These are phyloP conservation scores for Colletotrichum brevisporum DNA, from an alignment of 2,329 filamentous ascomycete genomes.

Conservation along the genomic window DNA sequence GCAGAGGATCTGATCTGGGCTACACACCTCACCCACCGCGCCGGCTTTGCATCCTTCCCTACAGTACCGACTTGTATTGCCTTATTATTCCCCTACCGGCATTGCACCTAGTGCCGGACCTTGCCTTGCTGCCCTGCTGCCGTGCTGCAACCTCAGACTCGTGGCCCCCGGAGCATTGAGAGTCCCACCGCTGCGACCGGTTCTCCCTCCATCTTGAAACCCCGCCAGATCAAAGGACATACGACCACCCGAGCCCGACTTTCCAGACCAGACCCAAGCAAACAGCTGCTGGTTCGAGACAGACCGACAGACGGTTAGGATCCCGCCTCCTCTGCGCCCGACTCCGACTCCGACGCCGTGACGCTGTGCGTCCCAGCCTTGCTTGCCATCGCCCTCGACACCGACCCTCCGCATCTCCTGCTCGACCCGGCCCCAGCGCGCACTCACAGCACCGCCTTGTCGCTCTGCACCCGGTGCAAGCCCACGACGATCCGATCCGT, in stretches of 20 bases:
- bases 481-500: not conserved
- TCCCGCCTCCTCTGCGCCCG: constrained; percentile 8
- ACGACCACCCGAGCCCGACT: constrained; percentile 7
- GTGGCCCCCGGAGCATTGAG: constrained; percentile 33
- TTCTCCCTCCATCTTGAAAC: constrained; percentile 48
- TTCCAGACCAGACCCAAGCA: not conserved
- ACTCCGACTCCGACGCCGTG: not conserved
- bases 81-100: constrained; percentile 11
- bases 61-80: constrained; percentile 13
- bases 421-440: constrained; percentile 9
- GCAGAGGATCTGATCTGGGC: no score
- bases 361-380: no score
- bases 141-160: constrained; percentile 19
- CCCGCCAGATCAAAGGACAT: constrained; percentile 45
- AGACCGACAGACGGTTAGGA: not conserved
- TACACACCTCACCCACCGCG: constrained; percentile 24
- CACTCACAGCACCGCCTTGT: constrained; percentile 12
- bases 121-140: constrained; percentile 18
- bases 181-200: constrained; percentile 39
- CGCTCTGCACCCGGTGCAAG: constrained; percentile 18
- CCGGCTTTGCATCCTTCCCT: constrained; percentile 7
- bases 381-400: not conserved
- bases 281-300: not conserved
- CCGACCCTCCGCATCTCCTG: constrained; percentile 26
- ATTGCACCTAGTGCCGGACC: constrained; percentile 15